Evolutionary conservation across 2,329 filamentous ascomycete genomes (phyloP), one percentile per base, ranked within the genome.

Genomic region (Teratosphaeria zuluensis): DNA sequence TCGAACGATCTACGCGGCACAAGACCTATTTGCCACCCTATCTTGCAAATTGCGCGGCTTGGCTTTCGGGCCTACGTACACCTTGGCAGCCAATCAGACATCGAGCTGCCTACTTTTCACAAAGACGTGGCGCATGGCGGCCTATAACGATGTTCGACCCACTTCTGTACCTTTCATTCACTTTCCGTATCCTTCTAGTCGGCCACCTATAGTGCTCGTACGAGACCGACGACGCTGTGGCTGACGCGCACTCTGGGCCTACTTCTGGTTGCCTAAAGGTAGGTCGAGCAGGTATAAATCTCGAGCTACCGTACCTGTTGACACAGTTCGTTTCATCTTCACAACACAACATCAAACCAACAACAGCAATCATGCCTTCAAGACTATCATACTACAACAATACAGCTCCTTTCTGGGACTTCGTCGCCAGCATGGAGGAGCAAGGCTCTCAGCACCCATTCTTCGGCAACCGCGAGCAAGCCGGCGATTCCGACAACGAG

Each of bases 381-480:
- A 53, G 32, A 16, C 72, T 82, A 60, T 74, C 76, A 59, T 78
- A 81, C 67, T 76, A 81, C 72, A 81, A 82, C 59, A 74, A 77
- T 58, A 75, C 75, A 4, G 75, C 77, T 65, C 78, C 80, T 56
- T 81, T 83, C 68, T 83, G 81, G 81, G 80, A 83, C 68, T 80
- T 79, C 60, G 64, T 83, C 56, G 75, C 78, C 56, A 73, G 71
- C 61, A 72, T 84, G 12, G 80, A 83, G 63, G 72, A 77, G 57
- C 71, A 75, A 68, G 75, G 73, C 57, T 60, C 66, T 35, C 68
- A 73, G 28, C 75, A 80, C 65, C 76, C 79, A 30, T 75, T 77
- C 69, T 78, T 77, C 61, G 68, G 48, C 59, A 68, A 69, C 54
- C 71, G 70, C 61, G 69, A 72, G 56, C 69, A 66, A 55, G 68